Evolutionary conservation across 2,329 filamentous ascomycete species (phyloP), one percentile per base, ranked within the genome.

Genomic region (Phialophora chinensis): DNA sequence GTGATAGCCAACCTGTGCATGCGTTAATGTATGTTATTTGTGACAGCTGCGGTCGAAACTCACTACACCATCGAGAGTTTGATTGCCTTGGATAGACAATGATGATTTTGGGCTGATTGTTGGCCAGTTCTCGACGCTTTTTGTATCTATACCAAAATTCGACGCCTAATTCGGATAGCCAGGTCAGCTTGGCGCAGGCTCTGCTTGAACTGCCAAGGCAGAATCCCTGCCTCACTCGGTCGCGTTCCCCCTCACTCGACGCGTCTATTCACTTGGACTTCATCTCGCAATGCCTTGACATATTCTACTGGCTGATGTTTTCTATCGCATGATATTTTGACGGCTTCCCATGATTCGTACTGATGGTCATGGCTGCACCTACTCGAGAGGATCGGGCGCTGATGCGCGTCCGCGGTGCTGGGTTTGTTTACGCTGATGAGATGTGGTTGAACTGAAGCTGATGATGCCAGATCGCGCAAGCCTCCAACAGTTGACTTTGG

Each of bases 351-450:
- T 52, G 49, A 27, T 1, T 17, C 25, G 10, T 23, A 11, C 49
- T 23, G 23, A 23, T 52, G 25, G 12, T 17, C 31, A 61, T 61
- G 59, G 59, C 49, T 27, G 49, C 49, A 14, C n/a, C 20, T 27
- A 60, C 44, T 75, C 82, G 84, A 75, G 79, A 83, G 73, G 84
- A 86, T 77, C 82, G 83, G 73, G 80, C 80, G 73, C 82, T 82
- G 74, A 84, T 85, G 82, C 84, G 84, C 76, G 81, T 85, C 76
- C 84, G 84, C 73, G 84, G 84, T 75, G 84, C 84, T 74, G 84
- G 80, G 83, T 86, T 82, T 74, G 82, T 76, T 73, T 71, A 57
- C 54, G 11, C 17, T 38, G 42, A n/a, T 27, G 4, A 29, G 25
- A 52, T 12, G 11, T n/a, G 3, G 7, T 47, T 8, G 56, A 67